Evolutionary conservation across 768 basidiomycete species (phyloP).

Genomic region (Hygrocybe punicea): DNA sequence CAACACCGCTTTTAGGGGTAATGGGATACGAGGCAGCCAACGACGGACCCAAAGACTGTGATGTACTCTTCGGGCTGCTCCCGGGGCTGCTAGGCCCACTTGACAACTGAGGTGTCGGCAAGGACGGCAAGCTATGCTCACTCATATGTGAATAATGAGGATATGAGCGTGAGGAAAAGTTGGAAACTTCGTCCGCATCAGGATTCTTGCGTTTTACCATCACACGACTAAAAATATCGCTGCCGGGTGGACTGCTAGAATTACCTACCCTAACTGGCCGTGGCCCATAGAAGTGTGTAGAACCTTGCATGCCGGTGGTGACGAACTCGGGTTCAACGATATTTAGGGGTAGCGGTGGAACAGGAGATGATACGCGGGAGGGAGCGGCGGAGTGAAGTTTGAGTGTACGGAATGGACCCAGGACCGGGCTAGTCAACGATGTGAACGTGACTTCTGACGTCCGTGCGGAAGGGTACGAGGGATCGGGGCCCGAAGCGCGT

Average conservation of each 20-base stretch:
- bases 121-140: conserved; percentile 24
- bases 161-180: conserved; percentile 8
- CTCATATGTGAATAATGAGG: conserved; percentile 16
- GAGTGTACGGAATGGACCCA: conserved; percentile 71
- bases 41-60: conserved; percentile 27
- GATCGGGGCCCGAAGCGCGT: conserved; percentile 13
- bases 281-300: neutral
- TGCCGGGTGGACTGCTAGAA: conserved; percentile 31
- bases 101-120: conserved; percentile 60
- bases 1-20: conserved; percentile 6
- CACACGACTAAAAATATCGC: conserved; percentile 11
- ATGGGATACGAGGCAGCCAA: conserved; percentile 11
- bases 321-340: neutral
- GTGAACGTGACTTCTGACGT: conserved; percentile 46
- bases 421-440: conserved; percentile 76
- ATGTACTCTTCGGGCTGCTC: conserved; percentile 56
- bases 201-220: conserved; percentile 9
- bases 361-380: conserved; percentile 70
- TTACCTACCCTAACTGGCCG: conserved; percentile 24
- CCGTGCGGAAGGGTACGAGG: conserved; percentile 12
- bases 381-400: conserved; percentile 69
- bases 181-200: conserved; percentile 25
- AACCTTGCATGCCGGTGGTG: neutral
- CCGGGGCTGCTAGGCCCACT: conserved; percentile 63
- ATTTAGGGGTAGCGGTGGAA: conserved; percentile 54